Conservation (phyloP, 164 flowering plant genomes). For the Vitis labrusca region DNA sequence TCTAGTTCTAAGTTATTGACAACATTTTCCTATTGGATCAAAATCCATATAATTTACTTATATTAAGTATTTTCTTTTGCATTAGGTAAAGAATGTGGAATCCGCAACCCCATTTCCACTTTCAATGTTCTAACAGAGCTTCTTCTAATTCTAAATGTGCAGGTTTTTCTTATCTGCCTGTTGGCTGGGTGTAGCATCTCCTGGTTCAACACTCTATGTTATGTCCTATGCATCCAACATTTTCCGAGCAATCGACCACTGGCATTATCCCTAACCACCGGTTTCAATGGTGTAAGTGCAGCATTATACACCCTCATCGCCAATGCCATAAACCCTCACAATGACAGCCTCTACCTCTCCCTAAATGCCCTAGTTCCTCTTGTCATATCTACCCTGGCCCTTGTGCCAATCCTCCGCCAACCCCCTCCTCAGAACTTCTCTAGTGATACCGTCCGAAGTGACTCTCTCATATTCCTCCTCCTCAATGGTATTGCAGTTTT, state of each 20-base stretch:
- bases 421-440: constrained; percentile 5
- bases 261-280: constrained; percentile 28
- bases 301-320: constrained; percentile 27
- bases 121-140: too few relatives aligned
- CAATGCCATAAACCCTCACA: constrained; percentile 20
- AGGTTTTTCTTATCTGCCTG: constrained; percentile 31
- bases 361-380: constrained; percentile 28
- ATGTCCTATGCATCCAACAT: constrained; percentile 25
- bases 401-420: constrained; percentile 22
- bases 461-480: constrained; percentile 14
- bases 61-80: too few relatives aligned
- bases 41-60: too few relatives aligned
- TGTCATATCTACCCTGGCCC: constrained; percentile 9
- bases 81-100: too few relatives aligned
- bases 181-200: constrained; percentile 33
- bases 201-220: constrained; percentile 43
- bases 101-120: too few relatives aligned
- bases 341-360: constrained; percentile 23
- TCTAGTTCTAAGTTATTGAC: too few relatives aligned
- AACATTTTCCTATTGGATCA: too few relatives aligned
- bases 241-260: constrained; percentile 26
- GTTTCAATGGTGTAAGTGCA: constrained; percentile 36
- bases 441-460: constrained; percentile 2
- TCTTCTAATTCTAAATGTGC: neutral
- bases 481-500: constrained; percentile 21